Conservation (phyloP, 2,329 filamentous ascomycete species). For the Bipolaris sorokiniana region DNA sequence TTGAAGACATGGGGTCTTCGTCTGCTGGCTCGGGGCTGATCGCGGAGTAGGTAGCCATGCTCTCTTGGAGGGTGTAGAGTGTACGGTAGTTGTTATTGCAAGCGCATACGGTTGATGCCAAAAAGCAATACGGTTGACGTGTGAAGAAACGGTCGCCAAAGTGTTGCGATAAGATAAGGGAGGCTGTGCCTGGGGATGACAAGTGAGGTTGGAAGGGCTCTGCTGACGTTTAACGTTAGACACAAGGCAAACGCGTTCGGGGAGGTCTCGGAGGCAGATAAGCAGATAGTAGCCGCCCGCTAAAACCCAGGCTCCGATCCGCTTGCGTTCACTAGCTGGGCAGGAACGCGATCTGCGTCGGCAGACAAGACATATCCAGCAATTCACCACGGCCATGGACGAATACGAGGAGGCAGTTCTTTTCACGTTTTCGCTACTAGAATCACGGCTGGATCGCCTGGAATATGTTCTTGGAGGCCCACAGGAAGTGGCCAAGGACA, state of each 20-base stretch:
- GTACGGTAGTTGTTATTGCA: conserved; percentile 28
- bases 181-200: conserved; percentile 2
- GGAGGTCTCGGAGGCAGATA: conserved; percentile 7
- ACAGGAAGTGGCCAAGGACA: conserved; percentile 26
- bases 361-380: conserved; percentile 18
- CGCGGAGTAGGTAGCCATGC: conserved; percentile 57
- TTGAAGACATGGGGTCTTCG: conserved; percentile 50
- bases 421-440: conserved; percentile 53
- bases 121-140: background rate
- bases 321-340: conserved; percentile 1
- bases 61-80: conserved; percentile 24
- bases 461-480: conserved; percentile 52
- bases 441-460: conserved; percentile 53
- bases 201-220: conserved; percentile 9
- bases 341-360: conserved; percentile 28
- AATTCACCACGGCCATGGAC: conserved; percentile 36
- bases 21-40: conserved; percentile 50
- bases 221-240: conserved; percentile 18
- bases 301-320: conserved; percentile 20
- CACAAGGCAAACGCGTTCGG: conserved; percentile 3
- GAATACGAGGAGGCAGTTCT: conserved; percentile 49
- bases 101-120: conserved; percentile 32
- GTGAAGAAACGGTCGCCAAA: background rate
- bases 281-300: conserved; percentile 19
- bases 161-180: background rate